Conservation (phyloP, 257 asterid genomes). For the Nicotiana attenuata region DNA sequence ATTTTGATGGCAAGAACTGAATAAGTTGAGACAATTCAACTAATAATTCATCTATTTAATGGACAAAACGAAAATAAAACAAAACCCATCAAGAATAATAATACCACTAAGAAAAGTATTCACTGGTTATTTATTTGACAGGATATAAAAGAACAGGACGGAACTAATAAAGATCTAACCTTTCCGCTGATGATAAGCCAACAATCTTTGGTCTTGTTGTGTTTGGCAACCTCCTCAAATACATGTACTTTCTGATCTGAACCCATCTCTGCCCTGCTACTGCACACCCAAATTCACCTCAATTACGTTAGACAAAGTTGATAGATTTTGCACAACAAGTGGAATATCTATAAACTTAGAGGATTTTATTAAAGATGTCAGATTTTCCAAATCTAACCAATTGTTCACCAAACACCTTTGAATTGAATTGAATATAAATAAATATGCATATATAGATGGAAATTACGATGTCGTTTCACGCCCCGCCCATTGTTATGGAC, state of each 20-base stretch:
- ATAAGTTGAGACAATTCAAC: no score
- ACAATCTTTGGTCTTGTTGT: slow-evolving; percentile 46
- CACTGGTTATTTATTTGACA: no score
- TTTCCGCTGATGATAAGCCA: slow-evolving; percentile 56
- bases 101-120: background rate
- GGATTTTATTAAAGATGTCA: background rate
- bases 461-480: background rate
- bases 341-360: background rate
- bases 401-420: background rate
- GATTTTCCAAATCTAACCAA: slow-evolving; percentile 9
- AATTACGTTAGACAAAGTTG: background rate
- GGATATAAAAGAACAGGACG: no score
- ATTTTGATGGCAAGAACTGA: no score
- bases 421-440: background rate
- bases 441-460: background rate
- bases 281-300: background rate
- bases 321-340: background rate
- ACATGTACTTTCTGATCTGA: slow-evolving; percentile 42
- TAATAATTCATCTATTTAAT: background rate
- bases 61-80: background rate
- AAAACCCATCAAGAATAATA: background rate
- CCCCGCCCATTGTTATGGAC: background rate
- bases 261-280: slow-evolving; percentile 28
- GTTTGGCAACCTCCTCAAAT: slow-evolving; percentile 54
- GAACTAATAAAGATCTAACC: slow-evolving; percentile 23